Evolutionary conservation across 352 stramenopile species (phyloP), one percentile per base, ranked within the genome.

Genomic region (Phytophthora tubulina): DNA sequence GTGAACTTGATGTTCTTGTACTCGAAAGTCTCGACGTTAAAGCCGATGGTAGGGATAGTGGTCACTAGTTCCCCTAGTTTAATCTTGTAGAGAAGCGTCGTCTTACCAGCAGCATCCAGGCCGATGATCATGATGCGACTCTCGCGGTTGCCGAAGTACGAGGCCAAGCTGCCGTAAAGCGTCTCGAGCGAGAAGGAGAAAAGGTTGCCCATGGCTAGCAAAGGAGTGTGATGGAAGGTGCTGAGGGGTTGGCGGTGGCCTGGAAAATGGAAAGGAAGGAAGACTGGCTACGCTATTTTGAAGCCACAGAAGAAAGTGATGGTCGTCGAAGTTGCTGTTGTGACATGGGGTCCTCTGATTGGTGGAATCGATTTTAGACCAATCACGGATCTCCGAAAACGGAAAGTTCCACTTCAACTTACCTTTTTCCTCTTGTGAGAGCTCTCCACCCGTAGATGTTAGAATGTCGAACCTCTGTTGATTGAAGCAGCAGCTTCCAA

Each of bases 31-130:
- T 97, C 90, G 59, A 97, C 81, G 67, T 97, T 95, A 71, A 95
- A 96, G 14, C 90, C 88, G 41, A 97, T 85, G 15, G 92, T 97
- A 14, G 88, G 81, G 53, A 93, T 86, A 49, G 88, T 93, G 3
- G 75, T 85, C 21, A 96, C 62, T 6, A 81, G 27, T 50, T 94
- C 84, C 9, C 84, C 86, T 27, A 96, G 73, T 67, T 97, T 93
- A 63, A 97, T 83, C 58, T 88, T 85, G 81, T 97, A 94, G 10
- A 99, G 88, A 68, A 99, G 96, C 36, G 97, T 99, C 3, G 97
- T 99, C 85, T 99, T 99, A 77, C 96, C 97, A 30, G 96, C 97
- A 30, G 91, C 95, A 79, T 99, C 96, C 13, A 98, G 84, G 1
- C 91, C 92, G 15, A 97, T 85, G 80, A 99, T 98, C 52, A 99